Evolutionary conservation across 371 early-diverging fungal genomes (phyloP).

Genomic region (Capniomyces stellatus): DNA sequence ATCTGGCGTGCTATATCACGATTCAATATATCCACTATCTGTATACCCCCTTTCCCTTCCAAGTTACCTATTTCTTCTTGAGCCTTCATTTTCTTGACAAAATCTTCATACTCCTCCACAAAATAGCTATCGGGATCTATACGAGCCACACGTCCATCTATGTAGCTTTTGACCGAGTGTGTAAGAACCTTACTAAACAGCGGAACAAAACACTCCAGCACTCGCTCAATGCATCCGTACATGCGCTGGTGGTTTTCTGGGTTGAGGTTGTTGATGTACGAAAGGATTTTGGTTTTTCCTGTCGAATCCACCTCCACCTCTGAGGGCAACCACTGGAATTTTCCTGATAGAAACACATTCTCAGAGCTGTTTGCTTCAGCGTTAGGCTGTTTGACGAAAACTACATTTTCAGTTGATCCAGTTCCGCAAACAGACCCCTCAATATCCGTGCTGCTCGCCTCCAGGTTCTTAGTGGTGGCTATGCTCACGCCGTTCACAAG

Average conservation of each 20-base stretch:
- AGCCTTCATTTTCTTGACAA: background rate
- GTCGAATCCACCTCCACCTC: slow-evolving; percentile 25
- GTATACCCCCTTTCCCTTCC: background rate
- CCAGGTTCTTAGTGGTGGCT: background rate
- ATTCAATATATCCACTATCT: too few species aligned
- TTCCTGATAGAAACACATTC: background rate
- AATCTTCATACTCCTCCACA: background rate
- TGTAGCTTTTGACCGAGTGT: background rate
- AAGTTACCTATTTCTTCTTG: background rate
- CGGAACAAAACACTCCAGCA: background rate
- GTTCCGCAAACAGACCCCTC: background rate
- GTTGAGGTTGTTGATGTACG: slow-evolving; percentile 43
- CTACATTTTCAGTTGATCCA: background rate
- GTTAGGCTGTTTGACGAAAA: background rate
- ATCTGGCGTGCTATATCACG: too few species aligned
- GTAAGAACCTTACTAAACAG: background rate
- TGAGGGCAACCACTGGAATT: slow-evolving; percentile 34
- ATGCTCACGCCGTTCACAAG: background rate
- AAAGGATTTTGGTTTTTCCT: slow-evolving; percentile 17
- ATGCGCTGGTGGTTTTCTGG: slow-evolving; percentile 20
- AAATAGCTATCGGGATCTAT: background rate
- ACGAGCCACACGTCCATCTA: background rate
- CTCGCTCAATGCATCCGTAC: slow-evolving; percentile 11
- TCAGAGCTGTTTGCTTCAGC: background rate
- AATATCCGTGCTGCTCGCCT: background rate